Evolutionary conservation across 2,329 filamentous ascomycete genomes (phyloP).

Genomic region (Phaeosphaeriaceae sp.): DNA sequence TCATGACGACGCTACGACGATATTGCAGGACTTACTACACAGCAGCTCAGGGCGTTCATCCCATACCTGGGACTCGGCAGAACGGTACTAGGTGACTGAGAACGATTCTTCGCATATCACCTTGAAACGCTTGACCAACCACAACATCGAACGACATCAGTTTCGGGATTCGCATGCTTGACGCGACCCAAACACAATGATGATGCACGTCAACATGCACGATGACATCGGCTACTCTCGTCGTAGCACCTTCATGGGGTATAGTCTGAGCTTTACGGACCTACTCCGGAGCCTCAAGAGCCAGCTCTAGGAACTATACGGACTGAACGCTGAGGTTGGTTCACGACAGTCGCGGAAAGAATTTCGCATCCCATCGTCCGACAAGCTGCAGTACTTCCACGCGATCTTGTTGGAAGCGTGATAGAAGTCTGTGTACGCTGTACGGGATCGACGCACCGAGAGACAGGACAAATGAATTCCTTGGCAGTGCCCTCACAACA

Average conservation of each 20-base stretch:
- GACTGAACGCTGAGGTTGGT: not conserved
- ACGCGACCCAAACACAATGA: not conserved
- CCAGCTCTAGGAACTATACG: not conserved
- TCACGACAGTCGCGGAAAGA: not conserved
- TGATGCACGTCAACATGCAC: not conserved
- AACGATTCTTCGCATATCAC: not conserved
- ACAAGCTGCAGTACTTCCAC: not conserved
- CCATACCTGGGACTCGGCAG: not conserved
- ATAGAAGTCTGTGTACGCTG: not conserved
- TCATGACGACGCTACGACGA: not conserved
- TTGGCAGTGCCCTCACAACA: not conserved
- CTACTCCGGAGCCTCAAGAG: not conserved
- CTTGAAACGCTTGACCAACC: not conserved
- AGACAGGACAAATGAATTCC: not conserved
- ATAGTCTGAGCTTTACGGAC: not conserved
- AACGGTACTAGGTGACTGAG: not conserved
- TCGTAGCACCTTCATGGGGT: not conserved
- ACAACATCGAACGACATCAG: not conserved
- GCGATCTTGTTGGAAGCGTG: not conserved
- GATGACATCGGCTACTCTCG: not conserved
- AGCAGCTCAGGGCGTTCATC: not conserved
- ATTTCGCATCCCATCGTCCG: not conserved
- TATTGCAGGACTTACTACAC: not conserved
- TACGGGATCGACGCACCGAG: not conserved
- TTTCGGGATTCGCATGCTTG: not conserved